These are phyloP conservation scores for Phytophthora citricola DNA, from an alignment of 352 stramenopile genomes.

Conservation along the genomic window DNA sequence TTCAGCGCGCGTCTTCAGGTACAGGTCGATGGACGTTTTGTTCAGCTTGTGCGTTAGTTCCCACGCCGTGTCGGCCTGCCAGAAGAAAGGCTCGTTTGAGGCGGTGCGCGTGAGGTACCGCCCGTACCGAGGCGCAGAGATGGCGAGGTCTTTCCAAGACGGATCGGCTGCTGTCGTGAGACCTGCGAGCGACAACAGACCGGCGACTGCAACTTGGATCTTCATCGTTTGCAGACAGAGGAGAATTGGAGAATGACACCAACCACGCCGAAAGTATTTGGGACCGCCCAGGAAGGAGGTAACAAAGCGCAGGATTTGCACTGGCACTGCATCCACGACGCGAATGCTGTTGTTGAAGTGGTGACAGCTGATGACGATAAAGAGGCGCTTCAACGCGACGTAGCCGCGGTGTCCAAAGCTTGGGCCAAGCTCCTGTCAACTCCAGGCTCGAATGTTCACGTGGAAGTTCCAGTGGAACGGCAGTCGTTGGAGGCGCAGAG, in stretches of 20 bases:
- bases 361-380: conserved; percentile 5
- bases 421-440: neutral
- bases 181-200: conserved; percentile 3
- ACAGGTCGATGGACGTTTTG: conserved; percentile 41
- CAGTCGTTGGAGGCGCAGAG: neutral
- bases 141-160: conserved; percentile 24
- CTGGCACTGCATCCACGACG: conserved; percentile 4
- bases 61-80: conserved; percentile 36
- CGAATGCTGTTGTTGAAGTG: conserved; percentile 7
- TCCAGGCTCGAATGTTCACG: neutral
- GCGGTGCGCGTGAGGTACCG: conserved; percentile 27
- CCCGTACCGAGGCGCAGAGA: conserved; percentile 18
- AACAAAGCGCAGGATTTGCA: conserved; percentile 1
- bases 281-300: no score
- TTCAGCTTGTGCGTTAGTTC: conserved; percentile 33
- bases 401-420: no score
- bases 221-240: conserved; percentile 10
- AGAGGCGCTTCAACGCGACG: neutral
- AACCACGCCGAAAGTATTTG: no score
- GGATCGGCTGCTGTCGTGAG: conserved; percentile 3
- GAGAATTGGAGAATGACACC: conserved; percentile 6
- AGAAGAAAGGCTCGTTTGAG: conserved; percentile 26
- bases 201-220: conserved; percentile 4
- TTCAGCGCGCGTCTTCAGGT: conserved; percentile 32
- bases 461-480: no score